phyloP scores from a whole-genome alignment of 2,329 filamentous ascomycete species.

The Drechslerella coelobrocha region DNA sequence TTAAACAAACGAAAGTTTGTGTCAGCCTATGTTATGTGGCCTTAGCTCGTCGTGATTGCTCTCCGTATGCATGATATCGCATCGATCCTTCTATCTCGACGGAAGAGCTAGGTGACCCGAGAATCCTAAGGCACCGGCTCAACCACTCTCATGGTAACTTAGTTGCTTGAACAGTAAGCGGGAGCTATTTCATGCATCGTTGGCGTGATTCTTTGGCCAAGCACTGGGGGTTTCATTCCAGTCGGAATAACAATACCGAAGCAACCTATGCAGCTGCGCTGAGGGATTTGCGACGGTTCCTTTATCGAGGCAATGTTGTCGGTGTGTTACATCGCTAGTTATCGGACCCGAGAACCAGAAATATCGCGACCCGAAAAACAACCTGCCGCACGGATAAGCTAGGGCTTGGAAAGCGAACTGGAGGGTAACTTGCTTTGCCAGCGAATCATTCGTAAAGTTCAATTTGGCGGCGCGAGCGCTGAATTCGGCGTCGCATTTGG shows the following conservation, averaged over 20 bases:
- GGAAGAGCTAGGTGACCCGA: not conserved
- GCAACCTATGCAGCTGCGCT: no score
- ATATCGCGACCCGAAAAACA: slow-evolving; percentile 27
- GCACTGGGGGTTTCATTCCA: slow-evolving; percentile 48
- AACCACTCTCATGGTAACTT: slow-evolving; percentile 26
- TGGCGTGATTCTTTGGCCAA: slow-evolving; percentile 36
- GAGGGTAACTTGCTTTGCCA: not conserved
- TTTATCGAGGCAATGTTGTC: slow-evolving; percentile 8
- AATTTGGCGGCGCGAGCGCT: slow-evolving; percentile 34
- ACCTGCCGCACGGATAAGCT: slow-evolving; percentile 33
- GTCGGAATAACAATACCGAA: slow-evolving; percentile 25
- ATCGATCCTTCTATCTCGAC: no score
- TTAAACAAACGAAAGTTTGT: not conserved
- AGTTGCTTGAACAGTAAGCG: slow-evolving; percentile 10
- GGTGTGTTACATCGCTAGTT: slow-evolving; percentile 2
- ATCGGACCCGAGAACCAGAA: slow-evolving; percentile 45
- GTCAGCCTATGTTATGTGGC: not conserved
- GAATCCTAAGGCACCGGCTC: not conserved
- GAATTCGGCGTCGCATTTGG: not conserved
- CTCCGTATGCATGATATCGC: no score
- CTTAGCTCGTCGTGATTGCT: not conserved
- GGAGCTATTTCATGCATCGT: slow-evolving; percentile 30
- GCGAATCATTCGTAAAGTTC: not conserved
- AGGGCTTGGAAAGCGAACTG: not conserved
- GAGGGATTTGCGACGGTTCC: no score